A percentile compares a stretch with the other conserved stretches of the same genome.
Evolutionary conservation across 2,329 filamentous ascomycete genomes (phyloP).

Genomic region (Colletotrichum tofieldiae): DNA sequence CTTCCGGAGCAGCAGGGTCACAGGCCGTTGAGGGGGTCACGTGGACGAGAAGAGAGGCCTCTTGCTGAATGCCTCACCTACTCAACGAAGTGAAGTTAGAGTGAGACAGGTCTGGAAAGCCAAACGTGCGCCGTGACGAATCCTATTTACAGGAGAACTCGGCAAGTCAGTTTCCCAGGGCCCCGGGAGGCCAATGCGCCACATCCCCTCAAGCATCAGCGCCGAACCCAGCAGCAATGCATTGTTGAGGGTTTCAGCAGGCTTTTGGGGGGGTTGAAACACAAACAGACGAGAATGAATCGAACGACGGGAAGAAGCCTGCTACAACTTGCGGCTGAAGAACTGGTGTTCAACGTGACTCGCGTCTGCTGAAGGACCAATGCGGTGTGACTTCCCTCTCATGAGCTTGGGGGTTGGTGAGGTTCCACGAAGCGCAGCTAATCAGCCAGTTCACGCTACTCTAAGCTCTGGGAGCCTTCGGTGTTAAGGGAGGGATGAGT

Average conservation of each 20-base stretch:
- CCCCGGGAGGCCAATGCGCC: neutral
- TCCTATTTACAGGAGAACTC: neutral
- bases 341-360: neutral
- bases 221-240: neutral
- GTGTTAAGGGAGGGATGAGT: neutral
- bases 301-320: neutral
- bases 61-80: neutral
- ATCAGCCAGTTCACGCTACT: too few relatives aligned
- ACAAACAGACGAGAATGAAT: neutral
- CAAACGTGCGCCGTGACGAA: slow-evolving; percentile 11
- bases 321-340: neutral
- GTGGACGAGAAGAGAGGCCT: slow-evolving; percentile 9
- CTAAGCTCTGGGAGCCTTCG: neutral
- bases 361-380: neutral
- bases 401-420: neutral
- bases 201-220: neutral
- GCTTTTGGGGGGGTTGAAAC: neutral
- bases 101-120: slow-evolving; percentile 21
- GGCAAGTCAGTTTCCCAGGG: slow-evolving; percentile 5
- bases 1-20: neutral
- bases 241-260: neutral
- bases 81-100: neutral
- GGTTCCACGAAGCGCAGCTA: neutral
- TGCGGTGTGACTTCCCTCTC: neutral
- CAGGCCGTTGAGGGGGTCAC: slow-evolving; percentile 10